Evolutionary conservation across 306 rosid species (phyloP), one percentile per base, ranked within the genome.

Genomic region (Cicer judaicum): DNA sequence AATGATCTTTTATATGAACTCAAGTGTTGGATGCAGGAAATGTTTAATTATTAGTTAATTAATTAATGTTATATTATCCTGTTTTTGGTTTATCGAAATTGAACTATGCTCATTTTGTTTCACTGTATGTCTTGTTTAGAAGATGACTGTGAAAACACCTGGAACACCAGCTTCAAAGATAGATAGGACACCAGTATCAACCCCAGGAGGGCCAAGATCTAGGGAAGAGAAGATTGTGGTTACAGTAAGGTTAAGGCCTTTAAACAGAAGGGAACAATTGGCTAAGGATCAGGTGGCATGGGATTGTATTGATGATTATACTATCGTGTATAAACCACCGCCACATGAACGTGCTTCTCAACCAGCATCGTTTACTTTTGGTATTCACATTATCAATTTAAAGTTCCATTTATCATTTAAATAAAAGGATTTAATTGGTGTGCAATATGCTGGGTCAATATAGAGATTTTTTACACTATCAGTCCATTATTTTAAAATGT

Each of bases 161-260:
- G 98, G 96, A 81, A 95, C 98, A 24, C 99, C 99, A 5, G 81
- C 88, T 81, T 90, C 99, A 6, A 95, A 92, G 82, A 85, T 84
- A 10, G 99, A 92, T 5, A 90, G 96, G 89, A 92, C 96, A 16
- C 92, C 92, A 0, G 89, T 80, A 15, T 84, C 99, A 54, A 95
- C 99, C 29, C 98, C 98, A 0, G 98, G 99, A 13, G 97, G 92
- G 74, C 73, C 89, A 48, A 78, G 86, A 79, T 59, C 83, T 41
- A 88, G 81, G 80, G 99, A 95, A 68, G 99, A 95, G 85, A 95
- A 95, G 81, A 95, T 95, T 73, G 98, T 95, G 48, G 99, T 95
- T 7, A 95, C 97, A 0, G 99, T 95, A 16, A 85, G 99, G 79
- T 75, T 95, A 69, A 89, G 99, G 74, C 99, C 99, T 48, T 77